phyloP scores from a whole-genome alignment of 2,329 filamentous ascomycete genomes.

The Penicillium sp. region DNA sequence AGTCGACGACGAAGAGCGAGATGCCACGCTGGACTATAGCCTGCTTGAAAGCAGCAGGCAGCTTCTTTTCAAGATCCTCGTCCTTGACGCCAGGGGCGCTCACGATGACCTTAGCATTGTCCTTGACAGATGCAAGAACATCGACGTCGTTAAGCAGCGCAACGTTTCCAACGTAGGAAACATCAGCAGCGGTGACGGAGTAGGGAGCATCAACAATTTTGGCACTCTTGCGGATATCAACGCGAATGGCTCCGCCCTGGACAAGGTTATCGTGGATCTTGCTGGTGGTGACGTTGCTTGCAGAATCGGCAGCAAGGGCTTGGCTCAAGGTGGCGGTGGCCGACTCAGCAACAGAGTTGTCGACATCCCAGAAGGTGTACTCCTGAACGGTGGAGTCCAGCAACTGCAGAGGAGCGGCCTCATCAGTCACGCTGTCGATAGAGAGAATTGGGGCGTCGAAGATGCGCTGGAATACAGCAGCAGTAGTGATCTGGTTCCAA shows the following conservation, averaged over 20 bases:
- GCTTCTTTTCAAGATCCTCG: constrained; percentile 84
- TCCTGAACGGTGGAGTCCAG: constrained; percentile 66
- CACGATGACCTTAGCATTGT: constrained; percentile 71
- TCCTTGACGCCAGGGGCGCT: constrained; percentile 78
- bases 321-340: constrained; percentile 65
- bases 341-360: constrained; percentile 67
- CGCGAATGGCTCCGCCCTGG: constrained; percentile 76
- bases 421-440: constrained; percentile 26
- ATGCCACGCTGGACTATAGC: constrained; percentile 69
- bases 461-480: constrained; percentile 48
- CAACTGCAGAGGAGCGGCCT: constrained; percentile 51
- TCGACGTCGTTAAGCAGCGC: constrained; percentile 78
- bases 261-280: constrained; percentile 63
- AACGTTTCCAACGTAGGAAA: constrained; percentile 75
- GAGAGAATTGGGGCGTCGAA: constrained; percentile 43
- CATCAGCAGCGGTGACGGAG: constrained; percentile 74
- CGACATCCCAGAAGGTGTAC: constrained; percentile 92
- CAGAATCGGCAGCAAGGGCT: constrained; percentile 61
- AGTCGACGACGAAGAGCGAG: constrained; percentile 74
- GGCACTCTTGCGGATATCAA: constrained; percentile 80
- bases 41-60: constrained; percentile 71
- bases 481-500: constrained; percentile 57
- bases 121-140: constrained; percentile 68
- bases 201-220: constrained; percentile 85
- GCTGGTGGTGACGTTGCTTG: constrained; percentile 62